Evolutionary conservation across 2,329 filamentous ascomycete species (phyloP), one percentile per base, ranked within the genome.

Genomic region (Cyclaneusma minus): DNA sequence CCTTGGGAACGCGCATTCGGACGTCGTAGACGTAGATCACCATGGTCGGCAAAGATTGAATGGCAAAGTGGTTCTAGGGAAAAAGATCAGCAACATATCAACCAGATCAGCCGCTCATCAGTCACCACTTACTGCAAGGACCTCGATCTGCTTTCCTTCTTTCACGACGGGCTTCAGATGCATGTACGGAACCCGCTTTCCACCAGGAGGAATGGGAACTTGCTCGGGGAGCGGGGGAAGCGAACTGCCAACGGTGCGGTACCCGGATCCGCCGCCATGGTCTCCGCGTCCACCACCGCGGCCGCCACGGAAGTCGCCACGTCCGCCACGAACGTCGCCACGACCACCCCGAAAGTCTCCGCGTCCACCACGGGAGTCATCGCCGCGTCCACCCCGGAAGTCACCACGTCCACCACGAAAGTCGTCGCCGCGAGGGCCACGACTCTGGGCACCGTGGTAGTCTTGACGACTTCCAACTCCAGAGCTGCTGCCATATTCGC

Each of bases 261-360:
- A n/a, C n/a, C n/a, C n/a, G n/a, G n/a, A n/a, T n/a, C n/a, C n/a
- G n/a, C n/a, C n/a, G n/a, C 42, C 38, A 12, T 43, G 40, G 16
- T 38, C 36, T 22, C 42, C 36, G 14, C 40, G 31, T 24, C 38
- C 35, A 10, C 41, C 35, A 13, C 42, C 40, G 13, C 43, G 35
- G 24, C 43, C 34, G 16, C 43, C 42, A 21, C 41, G 39, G 32
- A 22, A 42, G 35, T 21, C 32, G 25, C 18, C 18, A 20, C 18
- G 18, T 7, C 8, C 7, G n/a, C n/a, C n/a, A n/a, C n/a, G n/a
- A n/a, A n/a, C n/a, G 18, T 20, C 18, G 7, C 18, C 18, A 7
- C 18, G 18, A 7, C 18, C 18, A 7, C 18, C 18, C 7, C 18
- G 18, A n/a, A n/a, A n/a, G n/a, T n/a, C n/a, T n/a, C n/a, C n/a